These are phyloP conservation scores for Jackrogersella multiformis DNA, from an alignment of 495 filamentous ascomycete genomes.

Conservation along the genomic window DNA sequence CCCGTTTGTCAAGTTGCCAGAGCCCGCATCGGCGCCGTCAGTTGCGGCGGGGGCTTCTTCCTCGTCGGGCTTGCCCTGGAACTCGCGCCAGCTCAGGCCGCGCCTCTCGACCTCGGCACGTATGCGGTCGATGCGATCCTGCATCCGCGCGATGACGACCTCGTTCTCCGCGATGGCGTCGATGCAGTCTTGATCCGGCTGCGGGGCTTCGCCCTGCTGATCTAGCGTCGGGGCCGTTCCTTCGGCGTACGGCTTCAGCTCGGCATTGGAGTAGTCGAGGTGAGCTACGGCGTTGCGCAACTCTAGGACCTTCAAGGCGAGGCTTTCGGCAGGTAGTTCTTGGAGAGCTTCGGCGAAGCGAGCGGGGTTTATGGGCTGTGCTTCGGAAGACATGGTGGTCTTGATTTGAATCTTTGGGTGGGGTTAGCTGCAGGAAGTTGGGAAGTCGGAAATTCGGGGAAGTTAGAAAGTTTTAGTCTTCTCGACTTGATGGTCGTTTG, in stretches of 20 bases:
- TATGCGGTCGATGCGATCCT: conserved; percentile 72
- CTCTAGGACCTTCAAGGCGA: conserved; percentile 84
- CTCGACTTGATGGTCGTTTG: conserved; percentile 1
- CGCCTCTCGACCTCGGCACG: conserved; percentile 78
- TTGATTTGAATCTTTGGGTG: background rate
- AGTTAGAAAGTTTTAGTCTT: no score
- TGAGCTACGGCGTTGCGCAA: conserved; percentile 84
- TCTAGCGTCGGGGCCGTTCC: conserved; percentile 41
- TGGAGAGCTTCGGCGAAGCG: conserved; percentile 77
- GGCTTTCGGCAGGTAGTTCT: conserved; percentile 72
- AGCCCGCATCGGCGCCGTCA: conserved; percentile 47
- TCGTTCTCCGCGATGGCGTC: conserved; percentile 82
- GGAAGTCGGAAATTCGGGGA: background rate
- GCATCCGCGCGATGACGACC: conserved; percentile 75
- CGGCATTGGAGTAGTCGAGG: conserved; percentile 78
- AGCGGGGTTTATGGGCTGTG: conserved; percentile 66
- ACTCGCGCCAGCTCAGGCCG: conserved; percentile 75
- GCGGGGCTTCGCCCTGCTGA: conserved; percentile 22
- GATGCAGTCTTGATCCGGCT: conserved; percentile 70
- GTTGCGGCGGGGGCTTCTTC: conserved; percentile 37
- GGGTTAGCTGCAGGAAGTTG: background rate
- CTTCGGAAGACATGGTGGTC: conserved; percentile 54
- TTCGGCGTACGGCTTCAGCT: conserved; percentile 70
- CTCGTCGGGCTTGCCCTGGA: conserved; percentile 52
- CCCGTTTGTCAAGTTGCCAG: conserved; percentile 31